Evolutionary conservation across 1,284 basidiomycete species (phyloP).

Genomic region (Vanrija humicola): DNA sequence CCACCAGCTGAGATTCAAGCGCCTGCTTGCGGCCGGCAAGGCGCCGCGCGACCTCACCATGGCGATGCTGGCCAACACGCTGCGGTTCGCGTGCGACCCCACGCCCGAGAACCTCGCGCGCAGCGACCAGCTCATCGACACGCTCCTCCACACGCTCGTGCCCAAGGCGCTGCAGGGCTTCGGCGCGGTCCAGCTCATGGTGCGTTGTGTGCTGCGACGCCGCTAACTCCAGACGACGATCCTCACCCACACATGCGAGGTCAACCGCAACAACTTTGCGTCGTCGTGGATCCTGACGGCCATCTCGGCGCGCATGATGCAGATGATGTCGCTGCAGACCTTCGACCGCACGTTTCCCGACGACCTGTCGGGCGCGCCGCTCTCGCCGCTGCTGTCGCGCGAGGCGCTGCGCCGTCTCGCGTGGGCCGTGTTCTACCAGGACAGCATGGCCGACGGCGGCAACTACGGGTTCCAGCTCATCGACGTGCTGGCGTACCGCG

Average conservation of each 20-base stretch:
- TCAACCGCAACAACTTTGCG: constrained; percentile 8
- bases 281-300: constrained; percentile 15
- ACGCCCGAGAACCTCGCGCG: constrained; percentile 1
- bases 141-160: not conserved
- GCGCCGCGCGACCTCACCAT: constrained; percentile 12
- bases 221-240: constrained; percentile 1
- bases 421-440: constrained; percentile 23
- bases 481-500: constrained; percentile 7
- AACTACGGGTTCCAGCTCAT: constrained; percentile 13
- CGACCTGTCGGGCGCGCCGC: not conserved
- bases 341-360: constrained; percentile 13
- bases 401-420: constrained; percentile 22
- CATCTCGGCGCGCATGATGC: constrained; percentile 16
- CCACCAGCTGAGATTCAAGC: constrained; percentile 14
- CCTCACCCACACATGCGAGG: constrained; percentile 6
- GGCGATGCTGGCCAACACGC: constrained; percentile 14
- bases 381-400: constrained; percentile 11
- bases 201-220: not conserved
- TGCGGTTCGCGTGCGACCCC: constrained; percentile 7
- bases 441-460: constrained; percentile 21
- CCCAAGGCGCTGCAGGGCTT: constrained; percentile 7
- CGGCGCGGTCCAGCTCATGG: constrained; percentile 19
- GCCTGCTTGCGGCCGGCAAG: constrained; percentile 6
- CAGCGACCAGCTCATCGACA: constrained; percentile 8
- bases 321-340: constrained; percentile 18